Evolutionary conservation across 2,329 filamentous ascomycete species (phyloP).

Genomic region (Corynespora cassiicola): DNA sequence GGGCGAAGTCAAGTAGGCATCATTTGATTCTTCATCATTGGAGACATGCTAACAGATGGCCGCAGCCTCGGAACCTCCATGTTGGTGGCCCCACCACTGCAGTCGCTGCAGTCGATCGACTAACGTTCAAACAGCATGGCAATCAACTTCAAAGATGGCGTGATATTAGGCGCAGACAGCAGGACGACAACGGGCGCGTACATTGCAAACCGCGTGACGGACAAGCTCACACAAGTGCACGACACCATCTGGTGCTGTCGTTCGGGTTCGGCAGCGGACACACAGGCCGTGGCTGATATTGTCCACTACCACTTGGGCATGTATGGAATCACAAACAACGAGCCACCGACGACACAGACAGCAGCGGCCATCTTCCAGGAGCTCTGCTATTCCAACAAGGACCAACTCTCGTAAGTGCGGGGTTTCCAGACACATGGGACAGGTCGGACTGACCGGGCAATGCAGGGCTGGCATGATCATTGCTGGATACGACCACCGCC

Average conservation of each 20-base stretch:
- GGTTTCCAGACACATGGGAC: too few species aligned
- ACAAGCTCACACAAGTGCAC: constrained; percentile 98
- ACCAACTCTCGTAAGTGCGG: constrained; percentile 82
- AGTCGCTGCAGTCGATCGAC: constrained; percentile 22
- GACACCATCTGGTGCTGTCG: constrained; percentile 99
- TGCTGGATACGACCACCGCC: constrained; percentile 93
- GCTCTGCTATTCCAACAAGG: constrained; percentile 98
- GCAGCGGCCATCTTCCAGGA: constrained; percentile 97
- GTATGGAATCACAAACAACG: constrained; percentile 89
- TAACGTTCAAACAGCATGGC: constrained; percentile 76
- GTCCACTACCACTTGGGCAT: constrained; percentile 95
- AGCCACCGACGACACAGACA: constrained; percentile 90
- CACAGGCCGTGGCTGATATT: constrained; percentile 96
- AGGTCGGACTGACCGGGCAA: constrained; percentile 21
- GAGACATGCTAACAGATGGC: constrained; percentile 26
- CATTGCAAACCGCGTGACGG: constrained; percentile 98
- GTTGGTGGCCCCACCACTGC: constrained; percentile 60
- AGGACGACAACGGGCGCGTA: constrained; percentile 97
- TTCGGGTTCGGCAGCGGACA: constrained; percentile 96
- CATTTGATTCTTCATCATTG: constrained; percentile 4
- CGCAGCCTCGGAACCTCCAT: constrained; percentile 93
- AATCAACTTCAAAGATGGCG: constrained; percentile 97
- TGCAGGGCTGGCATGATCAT: constrained; percentile 93
- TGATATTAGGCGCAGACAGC: constrained; percentile 97
- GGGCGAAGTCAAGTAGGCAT: constrained; percentile 95